A percentile compares a stretch with the other conserved stretches of the same genome.
phyloP scores from a whole-genome alignment of 148 eudicot genomes.

The Vaccinium vitisidaea region DNA sequence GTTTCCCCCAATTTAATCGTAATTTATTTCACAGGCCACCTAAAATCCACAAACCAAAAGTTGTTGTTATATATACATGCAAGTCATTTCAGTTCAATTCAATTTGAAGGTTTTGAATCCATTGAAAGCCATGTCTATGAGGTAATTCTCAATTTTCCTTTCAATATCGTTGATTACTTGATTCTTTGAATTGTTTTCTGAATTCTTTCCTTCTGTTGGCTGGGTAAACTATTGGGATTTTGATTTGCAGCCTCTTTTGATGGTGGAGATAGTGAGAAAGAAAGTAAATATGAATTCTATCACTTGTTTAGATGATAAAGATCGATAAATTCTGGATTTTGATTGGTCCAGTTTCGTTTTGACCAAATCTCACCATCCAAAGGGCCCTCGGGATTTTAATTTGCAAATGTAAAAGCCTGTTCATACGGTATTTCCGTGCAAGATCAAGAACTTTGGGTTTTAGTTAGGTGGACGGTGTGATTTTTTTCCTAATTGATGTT shows the following conservation, averaged over 20 bases:
- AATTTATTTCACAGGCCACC: too few relatives aligned
- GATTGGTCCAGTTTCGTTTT: background rate
- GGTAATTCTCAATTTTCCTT: slow-evolving; percentile 9
- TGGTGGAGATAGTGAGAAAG: background rate
- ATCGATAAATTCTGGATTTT: background rate
- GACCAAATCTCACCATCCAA: background rate
- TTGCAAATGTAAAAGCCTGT: too few relatives aligned
- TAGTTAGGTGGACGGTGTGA: too few relatives aligned
- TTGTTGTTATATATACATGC: too few relatives aligned
- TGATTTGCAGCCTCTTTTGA: slow-evolving; percentile 1
- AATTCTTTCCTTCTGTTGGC: background rate
- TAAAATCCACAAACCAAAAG: too few relatives aligned
- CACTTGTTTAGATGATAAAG: background rate
- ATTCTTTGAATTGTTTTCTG: background rate
- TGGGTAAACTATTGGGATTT: background rate
- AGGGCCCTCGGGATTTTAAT: background rate
- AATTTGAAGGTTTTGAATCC: slow-evolving; percentile 9
- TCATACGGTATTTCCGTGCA: too few relatives aligned
- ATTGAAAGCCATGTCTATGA: slow-evolving; percentile 22
- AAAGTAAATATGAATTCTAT: background rate
- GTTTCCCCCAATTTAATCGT: background rate
- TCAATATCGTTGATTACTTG: background rate
- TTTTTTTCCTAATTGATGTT: too few relatives aligned
- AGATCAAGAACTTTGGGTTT: too few relatives aligned
- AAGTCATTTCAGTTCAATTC: background rate